A percentile compares a stretch with the other conserved stretches of the same genome.
phyloP scores from a whole-genome alignment of 2,329 filamentous ascomycete species.

The Paraphaeosphaeria sporulosa region DNA sequence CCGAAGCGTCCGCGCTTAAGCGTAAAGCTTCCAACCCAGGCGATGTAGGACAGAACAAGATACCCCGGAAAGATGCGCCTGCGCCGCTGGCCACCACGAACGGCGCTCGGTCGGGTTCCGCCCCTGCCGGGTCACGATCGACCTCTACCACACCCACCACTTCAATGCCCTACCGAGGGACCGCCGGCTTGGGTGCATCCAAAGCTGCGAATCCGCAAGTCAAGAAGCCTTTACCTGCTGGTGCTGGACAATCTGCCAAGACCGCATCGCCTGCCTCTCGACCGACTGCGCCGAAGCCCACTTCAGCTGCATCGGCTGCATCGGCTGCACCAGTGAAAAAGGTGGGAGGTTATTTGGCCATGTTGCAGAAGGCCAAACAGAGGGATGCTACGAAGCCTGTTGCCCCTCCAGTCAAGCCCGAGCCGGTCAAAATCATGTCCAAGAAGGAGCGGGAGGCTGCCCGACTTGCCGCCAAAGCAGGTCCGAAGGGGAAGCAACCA shows the following conservation, averaged over 20 bases:
- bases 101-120: constrained; percentile 34
- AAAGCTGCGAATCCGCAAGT: constrained; percentile 30
- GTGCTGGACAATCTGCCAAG: constrained; percentile 26
- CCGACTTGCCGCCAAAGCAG: constrained; percentile 51
- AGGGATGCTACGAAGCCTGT: constrained; percentile 56
- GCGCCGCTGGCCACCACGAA: constrained; percentile 33
- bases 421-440: constrained; percentile 70
- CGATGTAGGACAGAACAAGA: constrained; percentile 39
- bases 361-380: constrained; percentile 74
- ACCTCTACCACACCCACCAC: constrained; percentile 29
- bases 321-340: constrained; percentile 66
- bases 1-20: constrained; percentile 48
- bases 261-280: constrained; percentile 30
- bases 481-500: constrained; percentile 44
- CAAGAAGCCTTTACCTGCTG: constrained; percentile 35
- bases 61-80: constrained; percentile 43
- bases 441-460: constrained; percentile 61
- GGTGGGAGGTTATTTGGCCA: constrained; percentile 74
- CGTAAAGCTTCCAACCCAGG: constrained; percentile 50
- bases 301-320: constrained; percentile 31
- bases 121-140: constrained; percentile 32
- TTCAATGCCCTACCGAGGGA: constrained; percentile 48
- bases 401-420: constrained; percentile 77
- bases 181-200: constrained; percentile 39
- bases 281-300: constrained; percentile 20